Evolutionary conservation across 1,139 yeast species (phyloP), one percentile per base, ranked within the genome.

Genomic region (Blastobotrys apis): DNA sequence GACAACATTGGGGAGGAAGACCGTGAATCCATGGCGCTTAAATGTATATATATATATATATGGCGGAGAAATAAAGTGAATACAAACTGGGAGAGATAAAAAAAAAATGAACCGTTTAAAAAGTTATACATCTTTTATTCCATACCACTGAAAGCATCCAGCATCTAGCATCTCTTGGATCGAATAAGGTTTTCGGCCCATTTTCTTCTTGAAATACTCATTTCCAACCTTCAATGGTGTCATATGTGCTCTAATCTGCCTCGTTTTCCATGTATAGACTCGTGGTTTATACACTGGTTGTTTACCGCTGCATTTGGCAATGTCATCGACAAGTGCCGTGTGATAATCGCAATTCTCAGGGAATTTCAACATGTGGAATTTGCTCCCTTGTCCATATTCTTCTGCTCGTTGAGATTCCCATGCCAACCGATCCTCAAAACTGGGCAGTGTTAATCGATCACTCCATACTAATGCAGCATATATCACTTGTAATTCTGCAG

Each of bases 401-500:
- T 51, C 58, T 9, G 64, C 52, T 43, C 72, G 62, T 3, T 62
- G 60, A n/a, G 46, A 47, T 52, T 77, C 79, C 57, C 66, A 67
- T 23, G 54, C 49, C 43, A 55, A 51, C 73, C 73, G 71, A n/a
- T 65, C 71, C 33, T 64, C 66, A 4, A 60, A 49, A 0, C 67
- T 33, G 0, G 84, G 83, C 3, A 79, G 58, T 8, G 53, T 37
- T 10, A 78, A 57, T 31, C 73, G 64, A 1, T 76, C 75, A 3
- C 72, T 62, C 68, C 78, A 79, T 3, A 79, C 72, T 51, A 82
- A 71, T 10, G 80, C 75, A 30, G 79, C 63, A 55, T 76, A 70
- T 4, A 77, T 69, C 1, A 77, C 81, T 55, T 80, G 85, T 10
- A 76, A 62, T 55, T 81, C 86, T 1, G 81, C 71, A 2, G 74